Evolutionary conservation across 768 basidiomycete species (phyloP).

Genomic region (Collybia sordida): DNA sequence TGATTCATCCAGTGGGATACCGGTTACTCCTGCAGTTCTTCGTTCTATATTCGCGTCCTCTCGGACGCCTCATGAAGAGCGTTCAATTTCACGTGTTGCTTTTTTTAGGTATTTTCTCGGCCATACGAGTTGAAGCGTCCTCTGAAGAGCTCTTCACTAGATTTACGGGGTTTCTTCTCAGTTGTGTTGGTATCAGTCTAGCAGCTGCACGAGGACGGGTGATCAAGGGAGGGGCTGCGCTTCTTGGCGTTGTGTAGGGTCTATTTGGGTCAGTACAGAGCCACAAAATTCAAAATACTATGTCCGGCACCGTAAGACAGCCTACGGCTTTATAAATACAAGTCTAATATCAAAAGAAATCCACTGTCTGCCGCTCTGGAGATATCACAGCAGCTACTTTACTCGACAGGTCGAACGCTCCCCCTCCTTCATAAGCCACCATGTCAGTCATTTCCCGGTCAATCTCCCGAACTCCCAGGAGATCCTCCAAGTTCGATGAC

Average conservation of each 20-base stretch:
- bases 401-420: conserved; percentile 52
- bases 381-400: conserved; percentile 60
- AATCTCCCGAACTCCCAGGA: conserved; percentile 36
- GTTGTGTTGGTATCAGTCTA: conserved; percentile 78
- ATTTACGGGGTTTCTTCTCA: conserved; percentile 80
- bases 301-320: conserved; percentile 4
- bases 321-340: conserved; percentile 2
- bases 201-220: conserved; percentile 71
- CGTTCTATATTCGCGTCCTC: conserved; percentile 87
- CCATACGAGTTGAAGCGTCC: neutral
- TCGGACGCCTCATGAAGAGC: conserved; percentile 76
- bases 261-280: neutral
- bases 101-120: conserved; percentile 68
- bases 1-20: conserved; percentile 61
- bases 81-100: conserved; percentile 79
- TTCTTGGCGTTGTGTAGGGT: conserved; percentile 62
- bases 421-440: conserved; percentile 61
- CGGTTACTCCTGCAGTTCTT: conserved; percentile 80
- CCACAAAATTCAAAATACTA: conserved; percentile 32
- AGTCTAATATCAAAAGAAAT: conserved; percentile 39
- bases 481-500: conserved; percentile 43
- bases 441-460: conserved; percentile 50
- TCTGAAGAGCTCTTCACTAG: conserved; percentile 31
- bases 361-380: conserved; percentile 46
- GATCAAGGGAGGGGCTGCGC: conserved; percentile 61